Evolutionary conservation across 2,329 filamentous ascomycete species (phyloP).

Genomic region (Microcera coccophila): DNA sequence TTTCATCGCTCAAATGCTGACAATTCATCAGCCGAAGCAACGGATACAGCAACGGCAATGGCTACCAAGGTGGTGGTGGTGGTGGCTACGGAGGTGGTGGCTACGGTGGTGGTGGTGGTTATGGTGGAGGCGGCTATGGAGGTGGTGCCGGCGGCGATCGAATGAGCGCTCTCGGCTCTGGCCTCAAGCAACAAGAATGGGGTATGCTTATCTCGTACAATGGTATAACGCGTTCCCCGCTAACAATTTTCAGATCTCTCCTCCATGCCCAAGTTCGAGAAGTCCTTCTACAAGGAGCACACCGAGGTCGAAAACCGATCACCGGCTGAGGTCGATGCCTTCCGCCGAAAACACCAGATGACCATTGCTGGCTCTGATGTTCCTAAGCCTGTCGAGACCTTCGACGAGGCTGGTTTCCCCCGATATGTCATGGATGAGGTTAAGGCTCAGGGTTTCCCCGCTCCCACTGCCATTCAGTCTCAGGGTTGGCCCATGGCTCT

Average conservation of each 20-base stretch:
- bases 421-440: slow-evolving; percentile 97
- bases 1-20: slow-evolving; percentile 32
- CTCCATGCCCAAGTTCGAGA: slow-evolving; percentile 91
- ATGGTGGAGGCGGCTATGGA: slow-evolving; percentile 35
- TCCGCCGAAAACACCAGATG: slow-evolving; percentile 82
- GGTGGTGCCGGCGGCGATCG: slow-evolving; percentile 77
- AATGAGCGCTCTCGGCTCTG: slow-evolving; percentile 87
- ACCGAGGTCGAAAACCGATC: slow-evolving; percentile 71
- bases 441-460: slow-evolving; percentile 93
- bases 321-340: slow-evolving; percentile 76
- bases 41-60: slow-evolving; percentile 36
- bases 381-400: slow-evolving; percentile 91
- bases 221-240: slow-evolving; percentile 25
- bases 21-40: slow-evolving; percentile 43
- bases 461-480: slow-evolving; percentile 93
- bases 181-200: slow-evolving; percentile 84
- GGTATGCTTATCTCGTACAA: slow-evolving; percentile 53
- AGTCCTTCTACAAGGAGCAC: slow-evolving; percentile 98
- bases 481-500: slow-evolving; percentile 99
- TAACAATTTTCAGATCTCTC: slow-evolving; percentile 58
- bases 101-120: slow-evolving; percentile 35
- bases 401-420: slow-evolving; percentile 96
- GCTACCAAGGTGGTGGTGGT: slow-evolving; percentile 31
- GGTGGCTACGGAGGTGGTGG: slow-evolving; percentile 39
- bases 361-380: slow-evolving; percentile 74